Percentiles rank a stretch among this genome's conserved stretches.
phyloP scores from a whole-genome alignment of 225 moss, liverwort and hornwort species.

The Rhytidiadelphus loreus region DNA sequence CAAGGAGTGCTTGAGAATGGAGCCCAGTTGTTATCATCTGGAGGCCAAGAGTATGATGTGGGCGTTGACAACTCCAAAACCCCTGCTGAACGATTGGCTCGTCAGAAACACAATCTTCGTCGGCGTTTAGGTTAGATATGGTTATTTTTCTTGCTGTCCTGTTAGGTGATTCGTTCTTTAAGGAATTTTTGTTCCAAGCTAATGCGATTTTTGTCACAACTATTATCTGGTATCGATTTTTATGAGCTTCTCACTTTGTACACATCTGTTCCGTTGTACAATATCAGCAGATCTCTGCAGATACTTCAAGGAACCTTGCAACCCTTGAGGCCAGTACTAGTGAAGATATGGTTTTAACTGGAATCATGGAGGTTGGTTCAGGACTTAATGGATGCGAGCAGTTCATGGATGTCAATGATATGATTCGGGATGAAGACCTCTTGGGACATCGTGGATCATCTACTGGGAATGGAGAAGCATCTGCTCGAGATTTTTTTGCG shows the following conservation, averaged over 20 bases:
- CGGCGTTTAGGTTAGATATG: constrained; percentile 54
- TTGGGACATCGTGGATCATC: constrained; percentile 33
- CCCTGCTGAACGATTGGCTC: constrained; percentile 72
- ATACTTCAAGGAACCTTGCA: constrained; percentile 1
- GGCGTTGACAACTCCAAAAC: constrained; percentile 76
- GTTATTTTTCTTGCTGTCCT: neutral
- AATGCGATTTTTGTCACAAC: neutral
- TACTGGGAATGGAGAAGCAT: constrained; percentile 58
- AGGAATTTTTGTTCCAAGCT: neutral
- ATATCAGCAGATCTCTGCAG: neutral
- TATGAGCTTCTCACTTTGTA: neutral
- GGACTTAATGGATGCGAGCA: constrained; percentile 86
- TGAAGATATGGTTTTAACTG: constrained; percentile 6
- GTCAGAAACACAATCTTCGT: constrained; percentile 76
- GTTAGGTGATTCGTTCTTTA: neutral
- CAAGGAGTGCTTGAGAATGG: constrained; percentile 81
- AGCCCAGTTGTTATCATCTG: constrained; percentile 82
- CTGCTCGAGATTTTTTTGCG: constrained; percentile 27
- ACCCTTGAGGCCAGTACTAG: neutral
- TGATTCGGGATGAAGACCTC: constrained; percentile 89
- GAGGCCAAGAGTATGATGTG: constrained; percentile 92
- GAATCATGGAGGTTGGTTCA: constrained; percentile 24
- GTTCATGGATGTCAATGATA: constrained; percentile 92
- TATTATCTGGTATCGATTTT: neutral
- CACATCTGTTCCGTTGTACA: neutral